phyloP scores from a whole-genome alignment of 2,329 filamentous ascomycete genomes.

The Aurifilum marmelostoma region DNA sequence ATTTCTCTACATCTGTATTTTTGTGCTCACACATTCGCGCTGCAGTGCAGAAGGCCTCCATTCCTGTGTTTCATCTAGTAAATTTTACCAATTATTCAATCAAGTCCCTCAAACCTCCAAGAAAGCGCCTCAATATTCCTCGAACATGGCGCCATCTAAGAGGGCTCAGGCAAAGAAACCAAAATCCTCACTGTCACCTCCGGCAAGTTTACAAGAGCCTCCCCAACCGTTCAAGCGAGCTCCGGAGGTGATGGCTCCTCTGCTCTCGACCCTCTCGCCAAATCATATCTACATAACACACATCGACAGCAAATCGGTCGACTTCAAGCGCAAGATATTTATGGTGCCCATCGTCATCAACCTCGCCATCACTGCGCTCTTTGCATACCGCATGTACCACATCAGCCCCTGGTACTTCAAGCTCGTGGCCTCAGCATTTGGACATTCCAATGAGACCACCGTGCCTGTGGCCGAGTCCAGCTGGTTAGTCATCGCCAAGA shows the following conservation, averaged over 20 bases:
- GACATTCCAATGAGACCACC: conserved; percentile 67
- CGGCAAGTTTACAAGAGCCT: conserved; percentile 37
- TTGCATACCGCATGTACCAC: conserved; percentile 69
- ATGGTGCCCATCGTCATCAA: conserved; percentile 79
- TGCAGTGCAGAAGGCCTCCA: neutral
- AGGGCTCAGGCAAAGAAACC: conserved; percentile 40
- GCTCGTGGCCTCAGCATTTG: conserved; percentile 66
- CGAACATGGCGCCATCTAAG: conserved; percentile 36
- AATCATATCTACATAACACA: conserved; percentile 82
- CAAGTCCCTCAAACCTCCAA: neutral
- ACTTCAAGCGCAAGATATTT: conserved; percentile 84
- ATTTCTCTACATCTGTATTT: neutral
- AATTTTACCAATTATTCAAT: neutral
- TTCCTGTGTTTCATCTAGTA: neutral
- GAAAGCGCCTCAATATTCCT: conserved; percentile 10
- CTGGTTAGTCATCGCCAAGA: conserved; percentile 58
- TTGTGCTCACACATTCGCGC: neutral
- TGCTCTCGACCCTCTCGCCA: conserved; percentile 68
- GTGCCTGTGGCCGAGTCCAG: conserved; percentile 62
- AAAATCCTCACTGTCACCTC: conserved; percentile 35
- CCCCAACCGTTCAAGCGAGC: conserved; percentile 71
- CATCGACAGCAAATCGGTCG: conserved; percentile 70
- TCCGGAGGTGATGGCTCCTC: conserved; percentile 64
- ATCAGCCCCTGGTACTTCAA: conserved; percentile 74
- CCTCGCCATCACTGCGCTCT: conserved; percentile 62